These are phyloP conservation scores for Cyclocybe cylindracea DNA, from an alignment of 768 basidiomycete species.

Conservation along the genomic window DNA sequence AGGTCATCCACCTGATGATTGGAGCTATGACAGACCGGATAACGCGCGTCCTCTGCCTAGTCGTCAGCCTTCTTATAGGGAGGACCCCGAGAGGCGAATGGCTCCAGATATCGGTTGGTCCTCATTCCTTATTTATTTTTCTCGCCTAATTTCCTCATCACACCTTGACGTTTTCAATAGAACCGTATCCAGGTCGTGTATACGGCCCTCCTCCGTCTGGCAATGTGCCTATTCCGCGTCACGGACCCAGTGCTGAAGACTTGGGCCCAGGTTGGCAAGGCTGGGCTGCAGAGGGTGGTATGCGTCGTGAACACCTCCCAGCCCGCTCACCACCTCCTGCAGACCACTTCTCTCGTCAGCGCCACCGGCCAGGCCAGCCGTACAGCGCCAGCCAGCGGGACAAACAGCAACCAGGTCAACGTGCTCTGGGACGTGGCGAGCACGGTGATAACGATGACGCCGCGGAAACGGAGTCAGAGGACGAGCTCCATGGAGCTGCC, in stretches of 20 bases:
- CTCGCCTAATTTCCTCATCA: not conserved
- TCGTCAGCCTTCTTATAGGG: conserved; percentile 17
- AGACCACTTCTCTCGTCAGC: conserved; percentile 12
- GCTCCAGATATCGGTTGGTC: not conserved
- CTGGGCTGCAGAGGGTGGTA: conserved; percentile 11
- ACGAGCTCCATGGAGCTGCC: not conserved
- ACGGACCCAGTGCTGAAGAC: conserved; percentile 2
- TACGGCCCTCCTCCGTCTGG: not conserved
- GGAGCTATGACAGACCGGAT: conserved; percentile 14
- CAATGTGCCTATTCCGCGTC: conserved; percentile 14
- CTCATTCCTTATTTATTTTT: not conserved
- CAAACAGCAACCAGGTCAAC: not conserved
- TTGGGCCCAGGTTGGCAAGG: conserved; percentile 13
- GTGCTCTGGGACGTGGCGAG: not conserved
- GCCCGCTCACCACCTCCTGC: not conserved
- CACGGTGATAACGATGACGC: conserved; percentile 15
- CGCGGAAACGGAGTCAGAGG: conserved; percentile 10
- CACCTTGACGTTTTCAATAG: not conserved
- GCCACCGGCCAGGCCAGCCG: not conserved
- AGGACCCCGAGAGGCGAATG: conserved; percentile 17
- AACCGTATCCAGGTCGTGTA: not conserved
- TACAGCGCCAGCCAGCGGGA: not conserved
- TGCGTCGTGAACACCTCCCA: not conserved
- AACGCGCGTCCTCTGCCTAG: conserved; percentile 12
- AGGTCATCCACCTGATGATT: conserved; percentile 15